Evolutionary conservation across 2,329 filamentous ascomycete species (phyloP).

Genomic region (Colletotrichum cuscutae): DNA sequence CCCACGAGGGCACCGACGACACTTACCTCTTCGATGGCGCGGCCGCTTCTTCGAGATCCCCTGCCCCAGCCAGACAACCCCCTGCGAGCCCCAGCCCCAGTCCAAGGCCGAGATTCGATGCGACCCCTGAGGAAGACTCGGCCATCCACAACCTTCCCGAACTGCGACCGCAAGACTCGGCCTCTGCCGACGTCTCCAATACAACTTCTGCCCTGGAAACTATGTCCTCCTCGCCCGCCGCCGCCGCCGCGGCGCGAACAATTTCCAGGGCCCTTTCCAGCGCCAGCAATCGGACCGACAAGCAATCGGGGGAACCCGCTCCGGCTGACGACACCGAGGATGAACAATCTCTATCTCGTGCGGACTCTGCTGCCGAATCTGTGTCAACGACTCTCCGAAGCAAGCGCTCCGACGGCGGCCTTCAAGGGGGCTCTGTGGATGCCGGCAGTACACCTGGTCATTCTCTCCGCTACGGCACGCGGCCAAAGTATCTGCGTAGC

Average conservation of each 20-base stretch:
- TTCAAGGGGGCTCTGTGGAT: slow-evolving; percentile 48
- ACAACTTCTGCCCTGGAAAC: slow-evolving; percentile 63
- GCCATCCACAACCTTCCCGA: slow-evolving; percentile 20
- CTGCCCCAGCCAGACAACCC: slow-evolving; percentile 42
- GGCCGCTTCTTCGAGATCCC: slow-evolving; percentile 46
- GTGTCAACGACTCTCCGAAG: slow-evolving; percentile 42
- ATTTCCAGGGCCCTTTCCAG: slow-evolving; percentile 63
- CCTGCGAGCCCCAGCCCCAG: slow-evolving; percentile 33
- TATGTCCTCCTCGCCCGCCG: slow-evolving; percentile 66
- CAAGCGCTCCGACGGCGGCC: slow-evolving; percentile 45
- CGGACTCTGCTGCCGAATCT: slow-evolving; percentile 40
- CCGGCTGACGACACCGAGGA: slow-evolving; percentile 40
- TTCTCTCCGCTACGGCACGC: slow-evolving; percentile 56
- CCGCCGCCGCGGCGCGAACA: slow-evolving; percentile 63
- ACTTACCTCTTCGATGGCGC: slow-evolving; percentile 67
- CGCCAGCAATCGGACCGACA: slow-evolving; percentile 46
- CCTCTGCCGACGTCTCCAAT: slow-evolving; percentile 46
- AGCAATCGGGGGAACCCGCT: slow-evolving; percentile 39
- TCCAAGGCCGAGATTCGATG: slow-evolving; percentile 19
- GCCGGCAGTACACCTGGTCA: slow-evolving; percentile 58
- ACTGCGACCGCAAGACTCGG: slow-evolving; percentile 37
- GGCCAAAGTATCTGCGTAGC: slow-evolving; percentile 68
- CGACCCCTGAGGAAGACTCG: slow-evolving; percentile 6
- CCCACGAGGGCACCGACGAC: slow-evolving; percentile 63
- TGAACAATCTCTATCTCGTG: slow-evolving; percentile 42